These are phyloP conservation scores for Endocarpon pusillum DNA, from an alignment of 495 filamentous ascomycete genomes.

Conservation along the genomic window DNA sequence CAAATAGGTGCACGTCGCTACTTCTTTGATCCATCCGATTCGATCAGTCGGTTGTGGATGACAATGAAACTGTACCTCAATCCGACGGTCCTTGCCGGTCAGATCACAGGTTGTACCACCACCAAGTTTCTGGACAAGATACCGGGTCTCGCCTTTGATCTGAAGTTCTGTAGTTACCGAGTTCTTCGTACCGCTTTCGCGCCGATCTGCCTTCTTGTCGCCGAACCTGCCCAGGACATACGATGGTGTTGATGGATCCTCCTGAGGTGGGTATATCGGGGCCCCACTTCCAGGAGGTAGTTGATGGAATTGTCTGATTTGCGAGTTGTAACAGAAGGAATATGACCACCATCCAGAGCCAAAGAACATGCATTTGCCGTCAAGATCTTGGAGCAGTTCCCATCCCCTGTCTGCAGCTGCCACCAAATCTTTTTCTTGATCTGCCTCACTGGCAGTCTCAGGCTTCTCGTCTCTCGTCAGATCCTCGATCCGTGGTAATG, in stretches of 20 bases:
- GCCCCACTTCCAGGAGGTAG: constrained; percentile 46
- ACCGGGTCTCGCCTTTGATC: constrained; percentile 67
- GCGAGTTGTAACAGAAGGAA: constrained; percentile 77
- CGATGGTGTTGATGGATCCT: constrained; percentile 59
- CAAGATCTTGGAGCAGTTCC: constrained; percentile 76
- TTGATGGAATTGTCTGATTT: constrained; percentile 86
- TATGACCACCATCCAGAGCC: constrained; percentile 95
- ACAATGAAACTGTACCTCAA: constrained; percentile 92
- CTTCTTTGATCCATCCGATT: constrained; percentile 90
- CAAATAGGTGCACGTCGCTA: constrained; percentile 81
- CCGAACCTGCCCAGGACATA: constrained; percentile 59
- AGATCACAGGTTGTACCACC: constrained; percentile 86
- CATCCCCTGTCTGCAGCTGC: constrained; percentile 72
- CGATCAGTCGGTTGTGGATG: constrained; percentile 63
- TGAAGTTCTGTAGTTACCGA: constrained; percentile 49
- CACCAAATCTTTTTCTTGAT: constrained; percentile 70
- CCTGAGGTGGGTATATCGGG: constrained; percentile 50
- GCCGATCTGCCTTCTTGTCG: constrained; percentile 9
- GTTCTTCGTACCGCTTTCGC: constrained; percentile 13
- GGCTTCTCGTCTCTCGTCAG: constrained; percentile 39
- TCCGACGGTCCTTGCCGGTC: constrained; percentile 64
- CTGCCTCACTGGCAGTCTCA: constrained; percentile 32
- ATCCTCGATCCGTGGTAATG: constrained; percentile 53
- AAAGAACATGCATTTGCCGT: constrained; percentile 81
- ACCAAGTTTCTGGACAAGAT: constrained; percentile 73